phyloP scores from a whole-genome alignment of 352 stramenopile genomes.

The Phytophthora citricola region DNA sequence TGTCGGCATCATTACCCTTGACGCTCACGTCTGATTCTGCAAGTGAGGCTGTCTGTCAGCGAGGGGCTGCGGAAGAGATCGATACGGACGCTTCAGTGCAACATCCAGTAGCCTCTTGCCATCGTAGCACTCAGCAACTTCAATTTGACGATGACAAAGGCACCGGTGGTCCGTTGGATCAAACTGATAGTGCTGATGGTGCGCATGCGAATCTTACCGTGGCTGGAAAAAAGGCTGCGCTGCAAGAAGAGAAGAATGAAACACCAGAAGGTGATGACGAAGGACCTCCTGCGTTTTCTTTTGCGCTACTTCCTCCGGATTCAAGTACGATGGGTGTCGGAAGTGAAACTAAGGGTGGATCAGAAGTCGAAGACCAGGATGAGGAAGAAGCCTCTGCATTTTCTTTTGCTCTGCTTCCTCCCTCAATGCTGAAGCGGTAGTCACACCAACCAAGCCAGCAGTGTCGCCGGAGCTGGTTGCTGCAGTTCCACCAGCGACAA shows the following conservation, averaged over 20 bases:
- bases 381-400: constrained; percentile 25
- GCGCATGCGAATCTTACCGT: background rate
- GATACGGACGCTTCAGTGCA: constrained; percentile 4
- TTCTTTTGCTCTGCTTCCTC: constrained; percentile 36
- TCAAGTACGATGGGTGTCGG: background rate
- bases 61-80: constrained; percentile 1
- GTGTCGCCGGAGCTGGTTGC: background rate
- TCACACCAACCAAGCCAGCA: constrained; percentile 2
- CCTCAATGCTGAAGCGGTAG: background rate
- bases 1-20: constrained; percentile 29
- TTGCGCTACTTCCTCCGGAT: constrained; percentile 26
- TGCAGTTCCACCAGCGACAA: background rate
- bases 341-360: background rate
- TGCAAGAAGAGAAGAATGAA: constrained; percentile 1
- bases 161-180: constrained; percentile 1
- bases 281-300: constrained; percentile 16
- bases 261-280: constrained; percentile 1
- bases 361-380: constrained; percentile 13
- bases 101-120: constrained; percentile 26
- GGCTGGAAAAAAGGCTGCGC: background rate
- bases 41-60: background rate
- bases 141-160: constrained; percentile 45
- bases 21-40: constrained; percentile 23
- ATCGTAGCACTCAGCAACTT: constrained; percentile 50
- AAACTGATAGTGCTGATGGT: constrained; percentile 4